These are phyloP conservation scores for Acanthamoeba lenticulata DNA, from an alignment of 208 protist genomes.

Conservation along the genomic window DNA sequence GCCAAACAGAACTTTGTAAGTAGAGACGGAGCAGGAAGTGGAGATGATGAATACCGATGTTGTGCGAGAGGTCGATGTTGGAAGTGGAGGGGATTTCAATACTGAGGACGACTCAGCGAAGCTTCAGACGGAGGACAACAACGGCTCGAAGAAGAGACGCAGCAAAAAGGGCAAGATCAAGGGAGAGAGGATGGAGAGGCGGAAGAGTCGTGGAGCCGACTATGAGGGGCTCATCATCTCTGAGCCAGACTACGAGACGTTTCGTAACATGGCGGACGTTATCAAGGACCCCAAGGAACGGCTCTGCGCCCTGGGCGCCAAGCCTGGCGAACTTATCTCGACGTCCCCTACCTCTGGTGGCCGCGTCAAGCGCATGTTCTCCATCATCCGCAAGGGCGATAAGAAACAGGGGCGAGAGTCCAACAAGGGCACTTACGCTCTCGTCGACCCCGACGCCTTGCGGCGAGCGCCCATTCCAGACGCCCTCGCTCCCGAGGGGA, in stretches of 20 bases:
- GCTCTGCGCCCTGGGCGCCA: not conserved
- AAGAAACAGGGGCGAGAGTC: not conserved
- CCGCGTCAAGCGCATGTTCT: not conserved
- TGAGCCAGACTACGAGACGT: not conserved
- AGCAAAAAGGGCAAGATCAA: not conserved
- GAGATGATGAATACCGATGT: no score
- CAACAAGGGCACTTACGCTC: not conserved
- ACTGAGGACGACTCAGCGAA: no score
- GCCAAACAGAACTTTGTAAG: no score
- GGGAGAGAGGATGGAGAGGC: not conserved
- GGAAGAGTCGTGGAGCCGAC: not conserved
- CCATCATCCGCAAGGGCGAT: not conserved
- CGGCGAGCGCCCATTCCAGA: not conserved
- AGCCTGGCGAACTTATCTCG: not conserved
- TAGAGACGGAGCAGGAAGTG: no score
- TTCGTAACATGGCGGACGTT: constrained; percentile 6
- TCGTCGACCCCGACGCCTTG: not conserved
- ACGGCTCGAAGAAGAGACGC: not conserved
- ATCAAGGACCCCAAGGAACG: constrained; percentile 27
- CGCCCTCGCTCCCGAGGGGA: no score
- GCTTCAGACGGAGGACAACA: not conserved
- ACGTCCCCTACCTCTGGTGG: not conserved
- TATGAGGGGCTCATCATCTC: constrained; percentile 44
- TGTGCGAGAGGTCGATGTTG: no score
- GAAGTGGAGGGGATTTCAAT: no score